phyloP scores from a whole-genome alignment of 768 basidiomycete species.

The Austroboletus eburneus region DNA sequence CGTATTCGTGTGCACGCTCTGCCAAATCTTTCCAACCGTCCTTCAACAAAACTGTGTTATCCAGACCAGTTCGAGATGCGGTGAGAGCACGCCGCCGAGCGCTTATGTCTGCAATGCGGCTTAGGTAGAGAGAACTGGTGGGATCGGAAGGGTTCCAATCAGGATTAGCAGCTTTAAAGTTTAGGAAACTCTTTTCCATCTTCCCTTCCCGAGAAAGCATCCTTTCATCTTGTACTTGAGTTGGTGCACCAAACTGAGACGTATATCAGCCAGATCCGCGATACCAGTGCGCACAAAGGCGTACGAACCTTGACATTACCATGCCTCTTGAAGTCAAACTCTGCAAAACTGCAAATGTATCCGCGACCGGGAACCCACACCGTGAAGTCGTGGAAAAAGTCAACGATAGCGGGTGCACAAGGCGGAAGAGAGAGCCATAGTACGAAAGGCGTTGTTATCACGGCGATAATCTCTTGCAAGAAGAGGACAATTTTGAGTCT shows the following conservation, averaged over 20 bases:
- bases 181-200: conserved; percentile 98
- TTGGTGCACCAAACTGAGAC: conserved; percentile 79
- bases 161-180: conserved; percentile 94
- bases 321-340: conserved; percentile 95
- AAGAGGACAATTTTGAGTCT: conserved; percentile 90
- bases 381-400: conserved; percentile 98
- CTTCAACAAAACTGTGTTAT: conserved; percentile 28
- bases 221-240: conserved; percentile 59
- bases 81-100: conserved; percentile 38
- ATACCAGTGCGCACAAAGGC: not conserved
- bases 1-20: conserved; percentile 69
- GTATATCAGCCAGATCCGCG: not conserved
- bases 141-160: conserved; percentile 95
- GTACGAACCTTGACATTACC: conserved; percentile 78
- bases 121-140: conserved; percentile 85
- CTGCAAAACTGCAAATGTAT: conserved; percentile 96
- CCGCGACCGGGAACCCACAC: conserved; percentile 96
- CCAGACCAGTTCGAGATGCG: conserved; percentile 24
- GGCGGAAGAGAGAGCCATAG: conserved; percentile 88
- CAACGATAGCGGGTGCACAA: conserved; percentile 88
- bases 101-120: conserved; percentile 70
- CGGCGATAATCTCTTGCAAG: conserved; percentile 82
- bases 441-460: conserved; percentile 90
- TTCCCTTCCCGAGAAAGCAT: conserved; percentile 90
- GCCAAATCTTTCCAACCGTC: conserved; percentile 35